Base-by-base conservation (phyloP, 768 basidiomycete species). In the Strobilomyces dryophilus region DNA sequence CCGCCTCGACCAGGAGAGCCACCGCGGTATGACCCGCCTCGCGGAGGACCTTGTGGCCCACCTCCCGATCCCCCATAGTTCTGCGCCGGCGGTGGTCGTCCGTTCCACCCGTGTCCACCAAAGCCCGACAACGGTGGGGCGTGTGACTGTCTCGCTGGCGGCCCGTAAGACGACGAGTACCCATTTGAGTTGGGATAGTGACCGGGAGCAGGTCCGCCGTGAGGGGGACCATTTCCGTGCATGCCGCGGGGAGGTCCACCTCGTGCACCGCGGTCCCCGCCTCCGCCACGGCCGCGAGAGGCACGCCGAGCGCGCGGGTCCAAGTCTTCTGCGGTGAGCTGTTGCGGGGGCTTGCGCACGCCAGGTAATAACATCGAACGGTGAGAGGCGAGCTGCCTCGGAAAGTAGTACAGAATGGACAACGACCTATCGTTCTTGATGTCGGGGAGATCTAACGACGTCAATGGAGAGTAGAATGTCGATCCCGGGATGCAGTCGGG, bases 401-500 rank as follows among this genome's bases (percentile, higher is more conserved):
- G 95, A 80, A 94, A 97, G 69, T 82, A 85, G 70, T 93, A 98
- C 31, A 85, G 71, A 3, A 85, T 92, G 0, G 93, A 95, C 12
- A 98, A 74, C 10, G 95, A 90, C 21, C 83, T 80, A 70, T 99
- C 94, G 65, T 89, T 87, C 61, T 80, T 79, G 60, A 99, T 86
- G 70, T 98, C 94, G 3, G 81, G 80, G 46, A 90, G 73, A 47
- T 78, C 77, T 37, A 82, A 68, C 20, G 73, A 69, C 5, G 76
- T 60, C 34, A 99, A 71, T 9, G 91, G 92, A 31, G 81, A 82
- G 61, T 85, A 84, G 67, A 91, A 95, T 0, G 92, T 95, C 7
- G 94, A 89, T 47, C 92, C 92, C 4, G 97, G 97, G 12, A 98
- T 80, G 62, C 88, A 95, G 51, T 85, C 84, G 17, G 92, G 88